These are phyloP conservation scores for Stephanocyclus meneghinianus DNA, from an alignment of 352 stramenopile genomes.

Conservation along the genomic window DNA sequence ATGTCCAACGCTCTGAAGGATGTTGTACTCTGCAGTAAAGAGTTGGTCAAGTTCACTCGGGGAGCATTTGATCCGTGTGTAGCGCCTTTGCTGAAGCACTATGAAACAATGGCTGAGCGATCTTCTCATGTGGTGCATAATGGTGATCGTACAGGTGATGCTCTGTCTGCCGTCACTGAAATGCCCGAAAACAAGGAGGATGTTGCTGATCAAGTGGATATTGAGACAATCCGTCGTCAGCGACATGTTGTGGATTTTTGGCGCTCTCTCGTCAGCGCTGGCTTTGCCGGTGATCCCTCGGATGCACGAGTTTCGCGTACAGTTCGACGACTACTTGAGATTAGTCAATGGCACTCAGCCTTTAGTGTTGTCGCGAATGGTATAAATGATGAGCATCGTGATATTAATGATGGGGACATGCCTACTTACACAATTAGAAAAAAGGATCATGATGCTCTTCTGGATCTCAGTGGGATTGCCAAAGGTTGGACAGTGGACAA, in stretches of 20 bases:
- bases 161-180: slow-evolving; percentile 9
- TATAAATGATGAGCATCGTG: background rate
- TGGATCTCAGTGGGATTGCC: slow-evolving; percentile 57
- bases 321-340: slow-evolving; percentile 29
- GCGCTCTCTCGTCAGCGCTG: slow-evolving; percentile 20
- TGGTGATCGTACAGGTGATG: background rate
- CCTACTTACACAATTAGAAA: slow-evolving; percentile 32
- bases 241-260: slow-evolving; percentile 34
- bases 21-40: slow-evolving; percentile 38
- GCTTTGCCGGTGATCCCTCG: slow-evolving; percentile 31
- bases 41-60: slow-evolving; percentile 46
- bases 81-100: slow-evolving; percentile 47
- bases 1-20: slow-evolving; percentile 40
- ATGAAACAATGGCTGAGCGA: slow-evolving; percentile 31
- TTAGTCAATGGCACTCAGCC: slow-evolving; percentile 29
- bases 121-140: background rate
- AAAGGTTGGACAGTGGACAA: slow-evolving; percentile 60
- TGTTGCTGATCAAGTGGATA: background rate
- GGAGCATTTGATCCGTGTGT: slow-evolving; percentile 57
- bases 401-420: background rate
- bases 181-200: background rate
- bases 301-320: slow-evolving; percentile 10
- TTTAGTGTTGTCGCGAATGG: slow-evolving; percentile 23
- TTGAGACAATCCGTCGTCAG: slow-evolving; percentile 23
- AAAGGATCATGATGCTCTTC: slow-evolving; percentile 33